A percentile compares a stretch with the other conserved stretches of the same genome.
Evolutionary conservation across 2,329 filamentous ascomycete species (phyloP).

Genomic region (Hypoxylon sp.): DNA sequence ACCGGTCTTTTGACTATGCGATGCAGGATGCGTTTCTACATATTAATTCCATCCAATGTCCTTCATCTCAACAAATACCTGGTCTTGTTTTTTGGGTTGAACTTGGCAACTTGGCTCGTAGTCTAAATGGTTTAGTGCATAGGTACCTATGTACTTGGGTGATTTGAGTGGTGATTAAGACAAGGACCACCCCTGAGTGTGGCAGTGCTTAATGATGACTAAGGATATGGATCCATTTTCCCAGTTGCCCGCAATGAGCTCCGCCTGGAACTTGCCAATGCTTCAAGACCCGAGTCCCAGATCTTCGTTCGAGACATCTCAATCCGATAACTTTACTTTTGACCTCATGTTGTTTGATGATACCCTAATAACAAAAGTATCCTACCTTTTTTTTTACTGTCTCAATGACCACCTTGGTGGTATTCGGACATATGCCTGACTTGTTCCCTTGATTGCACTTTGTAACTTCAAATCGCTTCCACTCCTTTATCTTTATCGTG

Average conservation of each 20-base stretch:
- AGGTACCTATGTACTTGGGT: constrained; percentile 4
- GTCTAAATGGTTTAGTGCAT: background rate
- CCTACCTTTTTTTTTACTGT: constrained; percentile 27
- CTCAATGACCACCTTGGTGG: constrained; percentile 32
- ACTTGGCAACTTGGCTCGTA: background rate
- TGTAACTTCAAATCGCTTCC: constrained; percentile 37
- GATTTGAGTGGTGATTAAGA: background rate
- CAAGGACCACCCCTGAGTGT: constrained; percentile 45
- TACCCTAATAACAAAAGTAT: constrained; percentile 30
- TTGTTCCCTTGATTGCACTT: constrained; percentile 36
- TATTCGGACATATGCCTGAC: constrained; percentile 22
- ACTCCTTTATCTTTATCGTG: constrained; percentile 45
- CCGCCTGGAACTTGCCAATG: constrained; percentile 20
- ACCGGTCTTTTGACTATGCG: constrained; percentile 18
- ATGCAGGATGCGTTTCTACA: constrained; percentile 15
- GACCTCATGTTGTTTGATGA: constrained; percentile 26
- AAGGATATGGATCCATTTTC: constrained; percentile 12
- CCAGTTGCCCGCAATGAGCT: constrained; percentile 25
- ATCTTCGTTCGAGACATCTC: constrained; percentile 19
- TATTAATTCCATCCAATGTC: constrained; percentile 6
- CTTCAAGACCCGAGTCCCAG: constrained; percentile 27
- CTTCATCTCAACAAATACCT: background rate
- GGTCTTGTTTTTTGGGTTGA: background rate
- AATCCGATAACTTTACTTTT: constrained; percentile 25
- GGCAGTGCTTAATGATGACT: constrained; percentile 47